Base-by-base conservation (phyloP, 73 alveolate genomes). In the Tetrahymena thermophila region DNA sequence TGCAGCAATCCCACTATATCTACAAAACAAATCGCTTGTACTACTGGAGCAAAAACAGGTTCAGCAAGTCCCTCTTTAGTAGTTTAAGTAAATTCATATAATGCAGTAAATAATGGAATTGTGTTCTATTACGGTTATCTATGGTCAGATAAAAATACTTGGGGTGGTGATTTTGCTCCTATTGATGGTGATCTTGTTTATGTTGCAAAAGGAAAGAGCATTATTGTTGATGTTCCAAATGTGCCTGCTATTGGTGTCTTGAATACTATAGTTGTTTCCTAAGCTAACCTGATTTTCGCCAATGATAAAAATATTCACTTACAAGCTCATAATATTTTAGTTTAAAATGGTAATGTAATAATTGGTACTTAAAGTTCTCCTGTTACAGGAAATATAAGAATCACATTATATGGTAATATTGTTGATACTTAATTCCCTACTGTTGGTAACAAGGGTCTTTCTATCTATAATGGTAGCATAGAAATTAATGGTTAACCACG, bases 131-230 rank as follows among this genome's bases (percentile, higher is more conserved):
- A 97, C 83, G 98, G 96, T 34, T 93, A 94, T 35, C 28, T 35
- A 31, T 97, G 98, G 98, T 96, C 98, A 28, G 96, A 93, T 17
- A 34, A 85, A 19, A 28, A 94, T 15, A 97, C 99, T 43, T 97
- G 99, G 99, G 99, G 99, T 17, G 97, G 98, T n/a, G 98, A 97
- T 43, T 97, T 97, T 93, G 94, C 96, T 25, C 99, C 99, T 7
- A 85, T 95, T 17, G 96, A 94, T 35, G 98, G 98, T 5, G 99
- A 97, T 50, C 34, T 97, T 21, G 96, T 97, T 5, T 85, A 85
- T 56, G 95, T 97, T 57, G 96, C 97, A 34, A 35, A 50, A 31
- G 99, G 99, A 31, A 56, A 71, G 21, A 94, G 96, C 93, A 93
- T 97, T 58, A 85, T 97, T 34, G 97, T 96, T 31, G 99, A 98